Base-by-base conservation (phyloP, 2,329 filamentous ascomycete genomes). In the Neonectria coccinea region DNA sequence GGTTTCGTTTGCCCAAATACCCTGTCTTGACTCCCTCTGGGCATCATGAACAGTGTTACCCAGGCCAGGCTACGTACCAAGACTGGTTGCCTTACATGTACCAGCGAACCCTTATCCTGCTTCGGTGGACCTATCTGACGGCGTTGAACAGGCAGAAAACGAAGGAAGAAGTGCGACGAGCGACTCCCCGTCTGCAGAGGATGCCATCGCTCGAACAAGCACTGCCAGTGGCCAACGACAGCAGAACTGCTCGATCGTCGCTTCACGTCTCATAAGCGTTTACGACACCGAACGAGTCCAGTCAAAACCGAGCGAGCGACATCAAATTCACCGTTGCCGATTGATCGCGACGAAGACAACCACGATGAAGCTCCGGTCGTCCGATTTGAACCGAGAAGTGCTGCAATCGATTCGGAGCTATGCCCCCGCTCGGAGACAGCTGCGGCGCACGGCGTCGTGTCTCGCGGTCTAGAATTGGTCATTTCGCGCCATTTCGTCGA, bases 401-500 rank as follows among this genome's bases (percentile, higher is more conserved):
- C 44, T 16, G 4, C 25, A 20, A 3, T 29, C 41, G 22, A 53
- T 14, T 27, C 3, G 18, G 50, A 22, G 20, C 39, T 16, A 9
- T 50, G 7, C 10, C 22, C 59, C 27, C 12, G 59, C 2, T 45
- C 65, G 2, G 67, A 70, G 54, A 55, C 64, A 2, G 45, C 47
- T 9, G 20, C 55, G 1, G 41, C 56, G 1, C 67, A 71, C 16
- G 25, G 57, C 10, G 41, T 67, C 0, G 42, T 71, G 2, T 56
- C 61, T 3, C 64, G 47, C 5, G 61, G 68, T 4, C 41, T 72
- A 4, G 71, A 73, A 12, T 22, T 62, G 2, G 53, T 52, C 0
- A 42, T 74, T 20, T 62, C 66, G 4, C 63, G 64, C 6, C 71
- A 74, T 52, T 74, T 74, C 47, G 61, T 67, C 50, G 57, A 65